Conservation (phyloP, 179 eudicot species). For the Spinacia oleracea region DNA sequence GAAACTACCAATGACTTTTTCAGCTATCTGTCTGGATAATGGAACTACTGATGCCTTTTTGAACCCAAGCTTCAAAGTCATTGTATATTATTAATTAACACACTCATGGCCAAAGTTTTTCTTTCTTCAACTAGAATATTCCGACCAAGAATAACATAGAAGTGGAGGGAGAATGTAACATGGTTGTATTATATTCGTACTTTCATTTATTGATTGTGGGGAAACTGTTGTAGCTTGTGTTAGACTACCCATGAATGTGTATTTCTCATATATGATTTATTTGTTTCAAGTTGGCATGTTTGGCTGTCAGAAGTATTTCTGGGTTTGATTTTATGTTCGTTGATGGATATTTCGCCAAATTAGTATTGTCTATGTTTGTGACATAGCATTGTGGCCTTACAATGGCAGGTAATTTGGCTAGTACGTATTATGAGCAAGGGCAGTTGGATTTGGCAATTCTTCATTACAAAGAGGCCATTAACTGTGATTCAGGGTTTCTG, state of each 20-base stretch:
- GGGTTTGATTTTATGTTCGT: not conserved
- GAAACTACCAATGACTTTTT: conserved; percentile 5
- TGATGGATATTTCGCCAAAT: not conserved
- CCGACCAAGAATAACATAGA: no score
- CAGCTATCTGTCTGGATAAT: not conserved
- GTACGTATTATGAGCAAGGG: conserved; percentile 89
- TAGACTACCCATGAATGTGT: not conserved
- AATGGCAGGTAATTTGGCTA: conserved; percentile 80
- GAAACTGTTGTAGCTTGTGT: not conserved
- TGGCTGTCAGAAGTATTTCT: not conserved
- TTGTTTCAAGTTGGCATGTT: conserved; percentile 5
- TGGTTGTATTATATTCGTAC: not conserved
- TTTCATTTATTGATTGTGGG: not conserved
- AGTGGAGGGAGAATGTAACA: no score
- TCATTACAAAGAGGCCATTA: conserved; percentile 79
- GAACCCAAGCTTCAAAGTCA: not conserved
- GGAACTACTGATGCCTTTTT: not conserved
- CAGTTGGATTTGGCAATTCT: conserved; percentile 79
- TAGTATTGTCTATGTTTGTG: conserved; percentile 11
- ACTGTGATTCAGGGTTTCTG: conserved; percentile 78
- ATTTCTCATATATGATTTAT: not conserved
- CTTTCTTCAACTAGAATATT: no score
- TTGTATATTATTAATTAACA: no score
- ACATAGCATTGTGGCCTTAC: conserved; percentile 18
- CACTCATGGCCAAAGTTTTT: no score